Percentiles rank a stretch among this genome's conserved stretches.
These are phyloP conservation scores for Phytophthora pinifolia DNA, from an alignment of 352 stramenopile species.

Conservation along the genomic window DNA sequence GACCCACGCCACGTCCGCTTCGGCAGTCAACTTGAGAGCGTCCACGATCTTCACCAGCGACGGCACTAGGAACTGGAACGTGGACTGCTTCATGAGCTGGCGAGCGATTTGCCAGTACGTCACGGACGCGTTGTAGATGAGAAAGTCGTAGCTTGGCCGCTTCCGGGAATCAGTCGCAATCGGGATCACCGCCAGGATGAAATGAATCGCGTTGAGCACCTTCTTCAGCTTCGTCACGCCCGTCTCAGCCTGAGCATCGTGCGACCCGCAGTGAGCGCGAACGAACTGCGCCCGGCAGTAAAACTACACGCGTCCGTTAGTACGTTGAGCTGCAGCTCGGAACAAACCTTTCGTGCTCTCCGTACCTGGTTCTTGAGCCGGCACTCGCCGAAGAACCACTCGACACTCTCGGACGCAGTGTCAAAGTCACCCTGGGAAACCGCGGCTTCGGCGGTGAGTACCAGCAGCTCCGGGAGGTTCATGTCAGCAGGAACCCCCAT, in stretches of 20 bases:
- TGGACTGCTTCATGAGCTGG: slow-evolving; percentile 80
- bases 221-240: slow-evolving; percentile 44
- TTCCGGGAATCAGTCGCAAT: slow-evolving; percentile 64
- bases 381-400: slow-evolving; percentile 75
- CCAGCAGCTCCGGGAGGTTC: slow-evolving; percentile 72
- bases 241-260: slow-evolving; percentile 39
- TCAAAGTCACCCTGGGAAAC: slow-evolving; percentile 70
- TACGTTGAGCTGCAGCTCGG: neutral
- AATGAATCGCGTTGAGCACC: slow-evolving; percentile 76
- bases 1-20: slow-evolving; percentile 76
- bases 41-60: slow-evolving; percentile 71
- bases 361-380: slow-evolving; percentile 77
- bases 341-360: neutral
- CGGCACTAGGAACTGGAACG: slow-evolving; percentile 69
- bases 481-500: slow-evolving; percentile 24
- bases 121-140: slow-evolving; percentile 91
- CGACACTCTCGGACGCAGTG: slow-evolving; percentile 46
- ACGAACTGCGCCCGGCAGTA: slow-evolving; percentile 87
- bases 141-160: slow-evolving; percentile 83
- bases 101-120: slow-evolving; percentile 85
- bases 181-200: slow-evolving; percentile 70
- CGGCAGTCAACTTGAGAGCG: slow-evolving; percentile 61
- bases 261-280: slow-evolving; percentile 60
- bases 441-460: slow-evolving; percentile 70
- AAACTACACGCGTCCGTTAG: slow-evolving; percentile 50